A percentile compares a stretch with the other conserved stretches of the same genome.
phyloP scores from a whole-genome alignment of 176 grass and related monocot genomes.

The Thalia dealbata region DNA sequence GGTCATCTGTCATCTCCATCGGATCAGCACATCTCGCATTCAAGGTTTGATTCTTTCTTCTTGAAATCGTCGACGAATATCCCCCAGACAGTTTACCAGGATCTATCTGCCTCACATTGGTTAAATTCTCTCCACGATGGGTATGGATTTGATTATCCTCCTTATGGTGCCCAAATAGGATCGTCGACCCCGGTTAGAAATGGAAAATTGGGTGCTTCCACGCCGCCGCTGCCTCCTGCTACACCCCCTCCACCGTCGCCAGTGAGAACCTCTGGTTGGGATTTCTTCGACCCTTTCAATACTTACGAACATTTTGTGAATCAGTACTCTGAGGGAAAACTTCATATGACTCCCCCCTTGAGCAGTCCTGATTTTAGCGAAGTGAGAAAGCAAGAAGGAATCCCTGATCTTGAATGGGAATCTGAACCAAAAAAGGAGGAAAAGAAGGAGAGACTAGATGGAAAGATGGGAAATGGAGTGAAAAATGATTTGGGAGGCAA shows the following conservation, averaged over 20 bases:
- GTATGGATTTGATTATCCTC: slow-evolving; percentile 22
- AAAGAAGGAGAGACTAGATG: slow-evolving; percentile 1
- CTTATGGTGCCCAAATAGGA: not conserved
- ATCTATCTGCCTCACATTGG: slow-evolving; percentile 25
- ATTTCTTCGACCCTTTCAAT: slow-evolving; percentile 65
- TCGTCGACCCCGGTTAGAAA: not conserved
- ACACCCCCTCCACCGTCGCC: slow-evolving; percentile 28
- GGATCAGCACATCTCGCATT: not conserved
- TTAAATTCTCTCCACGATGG: slow-evolving; percentile 18
- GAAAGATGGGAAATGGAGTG: not conserved
- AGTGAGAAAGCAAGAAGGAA: slow-evolving; percentile 68
- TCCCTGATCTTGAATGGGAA: slow-evolving; percentile 88
- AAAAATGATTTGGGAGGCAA: not conserved
- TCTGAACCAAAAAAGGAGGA: slow-evolving; percentile 20
- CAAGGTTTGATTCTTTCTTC: slow-evolving; percentile 25
- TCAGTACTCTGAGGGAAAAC: slow-evolving; percentile 20
- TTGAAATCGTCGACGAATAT: slow-evolving; percentile 32
- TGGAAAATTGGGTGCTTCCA: not conserved
- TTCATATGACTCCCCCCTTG: slow-evolving; percentile 16
- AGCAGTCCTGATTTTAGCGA: slow-evolving; percentile 50
- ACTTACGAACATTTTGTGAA: slow-evolving; percentile 43
- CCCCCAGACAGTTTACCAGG: slow-evolving; percentile 30
- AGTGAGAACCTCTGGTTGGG: slow-evolving; percentile 45
- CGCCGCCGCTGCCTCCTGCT: slow-evolving; percentile 24
- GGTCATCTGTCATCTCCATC: not conserved